Evolutionary conservation across 495 filamentous ascomycete genomes (phyloP), one percentile per base, ranked within the genome.

Genomic region (Penicillium egyptiacum): DNA sequence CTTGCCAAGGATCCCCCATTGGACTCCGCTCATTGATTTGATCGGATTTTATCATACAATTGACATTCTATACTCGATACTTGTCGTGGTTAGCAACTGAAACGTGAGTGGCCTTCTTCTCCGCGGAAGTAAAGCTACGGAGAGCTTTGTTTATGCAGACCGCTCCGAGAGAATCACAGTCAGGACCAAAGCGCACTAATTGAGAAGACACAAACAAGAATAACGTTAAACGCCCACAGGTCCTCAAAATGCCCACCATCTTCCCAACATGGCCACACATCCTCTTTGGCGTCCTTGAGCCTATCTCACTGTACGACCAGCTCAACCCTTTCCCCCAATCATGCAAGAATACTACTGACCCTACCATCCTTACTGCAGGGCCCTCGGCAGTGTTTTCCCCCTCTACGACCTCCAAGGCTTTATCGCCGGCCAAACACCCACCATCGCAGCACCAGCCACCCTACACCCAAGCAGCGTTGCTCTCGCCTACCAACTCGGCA

Each of bases 401-500:
- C 66, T 89, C 22, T 57, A 86, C 16, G 60, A 75, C 60, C 75
- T 85, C 5, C 65, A 79, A 26, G 78, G 78, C 67, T 90, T 90
- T 66, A 79, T 87, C 55, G 60, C 75, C 14, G 75, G 80, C 48
- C 87, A 90, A 71, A 74, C 86, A 44, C 75, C 81, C 19, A 53
- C 63, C 8, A 65, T 67, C n/a, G 47, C 63, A 20, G 60, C 59
- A 42, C 65, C 61, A 16, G 57, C 62, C 28, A 60, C 62, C 20
- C 45, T 72, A 16, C 69, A 77, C 48, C 72, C 77, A 10, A 78
- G 77, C 58, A 77, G 74, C 46, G 62, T 73, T 14, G 73, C 81
- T 12, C 65, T 86, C 10, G 80, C 80, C 40, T 77, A 85, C 35
- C 84, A 90, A 66, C 75, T 90, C 0, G 86, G 83, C 42, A 90